Base-by-base conservation (phyloP, 2,329 filamentous ascomycete genomes). In the Madurella fahalii region DNA sequence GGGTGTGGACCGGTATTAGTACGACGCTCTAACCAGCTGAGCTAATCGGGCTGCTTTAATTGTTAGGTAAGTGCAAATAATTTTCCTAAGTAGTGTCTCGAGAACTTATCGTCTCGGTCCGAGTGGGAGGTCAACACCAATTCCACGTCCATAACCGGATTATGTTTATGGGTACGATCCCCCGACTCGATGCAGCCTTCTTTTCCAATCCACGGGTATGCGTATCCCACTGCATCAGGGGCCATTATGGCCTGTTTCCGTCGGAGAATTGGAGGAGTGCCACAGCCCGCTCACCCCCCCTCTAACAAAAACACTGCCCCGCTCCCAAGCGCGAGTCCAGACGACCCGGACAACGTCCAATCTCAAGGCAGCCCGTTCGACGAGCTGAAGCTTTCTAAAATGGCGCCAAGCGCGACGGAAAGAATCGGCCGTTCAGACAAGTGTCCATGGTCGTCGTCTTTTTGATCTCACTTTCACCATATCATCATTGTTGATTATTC, bases 1-100 rank as follows among this genome's bases (percentile, higher is more conserved):
- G 45, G 52, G 50, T 47, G 13, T 25, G 40, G 37, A 51, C 47
- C 46, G 20, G 46, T 63, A 63, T 63, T 63, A 63, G 61, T 63
- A 63, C 61, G 59, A 63, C 61, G 61, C 61, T 63, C 61, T 63
- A 63, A 63, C 61, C 61, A 63, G 59, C 61, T 63, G 61, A 63
- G 61, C 61, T 63, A 63, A 63, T 53, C 61, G 59, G 61, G 61
- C 61, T 58, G 13, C 11, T 9, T 37, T 37, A 15, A 15, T 37
- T 37, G 34, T 11, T 15, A 12, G 34, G 13, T 12, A 11, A 37
- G 4, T 37, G 34, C 11, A 15, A 37, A 37, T 25, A 25, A 7
- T 7, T 25, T 25, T 25, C 25, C 7, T 25, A 25, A 25, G 25
- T 7, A 25, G 4, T 25, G 4, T 25, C 7, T 25, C 25, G 25